Conservation (phyloP, 2,329 filamentous ascomycete genomes). For the Paramyrothecium roridum region DNA sequence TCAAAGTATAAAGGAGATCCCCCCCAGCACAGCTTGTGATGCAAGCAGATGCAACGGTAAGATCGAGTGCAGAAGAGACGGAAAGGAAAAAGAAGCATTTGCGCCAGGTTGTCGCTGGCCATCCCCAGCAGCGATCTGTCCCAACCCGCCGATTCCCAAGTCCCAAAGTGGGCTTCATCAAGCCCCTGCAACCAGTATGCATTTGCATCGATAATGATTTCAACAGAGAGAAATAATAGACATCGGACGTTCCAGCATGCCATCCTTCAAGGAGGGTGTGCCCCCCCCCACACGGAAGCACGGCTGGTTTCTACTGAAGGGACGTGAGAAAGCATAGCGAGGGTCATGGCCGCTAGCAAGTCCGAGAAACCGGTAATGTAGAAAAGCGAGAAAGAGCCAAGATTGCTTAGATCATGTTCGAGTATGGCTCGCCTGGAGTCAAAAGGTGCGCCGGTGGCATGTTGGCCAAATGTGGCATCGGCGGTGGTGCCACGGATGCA, state of each 20-base stretch:
- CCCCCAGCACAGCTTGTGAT: background rate
- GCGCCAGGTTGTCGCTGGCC: background rate
- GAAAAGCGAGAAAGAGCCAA: background rate
- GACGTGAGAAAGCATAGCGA: background rate
- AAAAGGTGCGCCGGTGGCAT: conserved; percentile 19
- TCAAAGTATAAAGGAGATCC: background rate
- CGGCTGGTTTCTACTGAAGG: background rate
- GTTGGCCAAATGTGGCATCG: conserved; percentile 13
- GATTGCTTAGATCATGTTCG: conserved; percentile 7
- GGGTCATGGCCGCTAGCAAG: background rate
- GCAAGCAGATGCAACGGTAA: no score
- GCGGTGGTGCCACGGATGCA: conserved; percentile 9
- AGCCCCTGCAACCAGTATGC: no score
- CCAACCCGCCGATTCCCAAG: no score
- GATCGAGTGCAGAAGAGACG: no score
- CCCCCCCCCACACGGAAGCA: background rate
- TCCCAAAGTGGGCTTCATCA: no score
- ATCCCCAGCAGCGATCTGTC: no score
- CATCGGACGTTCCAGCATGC: background rate
- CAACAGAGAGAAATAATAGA: background rate
- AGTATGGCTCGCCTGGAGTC: conserved; percentile 18
- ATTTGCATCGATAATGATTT: no score
- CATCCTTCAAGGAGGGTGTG: background rate
- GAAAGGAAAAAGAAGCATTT: background rate
- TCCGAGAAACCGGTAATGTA: background rate